These are phyloP conservation scores for Linum trigynum DNA, from an alignment of 345 rosid genomes.

Conservation along the genomic window DNA sequence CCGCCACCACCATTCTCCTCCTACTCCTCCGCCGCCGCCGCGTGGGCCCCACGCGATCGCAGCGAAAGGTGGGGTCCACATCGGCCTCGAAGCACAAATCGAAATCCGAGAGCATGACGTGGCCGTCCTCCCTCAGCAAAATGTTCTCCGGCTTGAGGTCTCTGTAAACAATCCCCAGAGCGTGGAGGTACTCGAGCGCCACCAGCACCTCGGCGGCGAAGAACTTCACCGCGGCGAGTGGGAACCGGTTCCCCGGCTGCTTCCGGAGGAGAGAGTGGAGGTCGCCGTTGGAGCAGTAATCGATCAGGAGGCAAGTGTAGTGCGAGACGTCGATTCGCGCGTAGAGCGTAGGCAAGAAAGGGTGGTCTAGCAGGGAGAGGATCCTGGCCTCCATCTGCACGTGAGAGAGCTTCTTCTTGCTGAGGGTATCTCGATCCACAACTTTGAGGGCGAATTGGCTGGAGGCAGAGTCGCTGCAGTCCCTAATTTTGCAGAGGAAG, in stretches of 20 bases:
- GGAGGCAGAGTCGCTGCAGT: conserved; percentile 29
- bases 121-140: neutral
- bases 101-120: conserved; percentile 2
- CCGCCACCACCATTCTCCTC: conserved; percentile 9
- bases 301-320: neutral
- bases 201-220: neutral
- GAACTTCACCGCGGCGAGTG: neutral
- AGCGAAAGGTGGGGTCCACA: conserved; percentile 28
- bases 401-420: conserved; percentile 49
- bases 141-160: conserved; percentile 5
- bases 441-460: conserved; percentile 49
- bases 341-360: conserved; percentile 5
- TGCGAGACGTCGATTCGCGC: conserved; percentile 1
- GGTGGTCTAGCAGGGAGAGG: conserved; percentile 47
- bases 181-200: neutral
- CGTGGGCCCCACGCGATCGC: neutral
- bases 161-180: conserved; percentile 2
- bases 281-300: conserved; percentile 1
- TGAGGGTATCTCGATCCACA: conserved; percentile 43
- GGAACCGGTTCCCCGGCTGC: neutral
- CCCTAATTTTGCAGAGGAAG: conserved; percentile 58
- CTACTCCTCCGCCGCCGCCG: neutral
- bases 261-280: conserved; percentile 1
- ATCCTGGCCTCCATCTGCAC: conserved; percentile 56
- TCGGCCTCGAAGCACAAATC: conserved; percentile 4